Evolutionary conservation across 1,284 basidiomycete genomes (phyloP).

Genomic region (Leccinum insigne): DNA sequence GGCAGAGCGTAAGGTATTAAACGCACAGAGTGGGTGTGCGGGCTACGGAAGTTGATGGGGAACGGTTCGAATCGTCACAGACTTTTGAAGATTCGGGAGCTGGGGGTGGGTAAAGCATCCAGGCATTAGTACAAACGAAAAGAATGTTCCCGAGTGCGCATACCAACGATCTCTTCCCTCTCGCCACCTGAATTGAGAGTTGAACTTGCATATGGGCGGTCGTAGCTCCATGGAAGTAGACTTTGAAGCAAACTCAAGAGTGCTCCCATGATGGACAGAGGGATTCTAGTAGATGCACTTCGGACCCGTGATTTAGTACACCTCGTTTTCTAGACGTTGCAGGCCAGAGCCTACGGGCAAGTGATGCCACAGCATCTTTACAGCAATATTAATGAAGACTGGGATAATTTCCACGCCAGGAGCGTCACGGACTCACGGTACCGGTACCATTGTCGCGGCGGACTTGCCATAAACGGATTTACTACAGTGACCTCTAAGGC

Average conservation of each 20-base stretch:
- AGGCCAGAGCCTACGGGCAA: background rate
- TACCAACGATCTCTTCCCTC: background rate
- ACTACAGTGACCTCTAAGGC: too few relatives aligned
- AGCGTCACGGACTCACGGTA: too few relatives aligned
- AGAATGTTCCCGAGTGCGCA: background rate
- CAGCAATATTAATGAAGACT: background rate
- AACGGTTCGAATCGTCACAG: background rate
- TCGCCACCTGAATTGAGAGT: background rate
- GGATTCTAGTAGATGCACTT: background rate
- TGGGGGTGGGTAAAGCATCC: background rate
- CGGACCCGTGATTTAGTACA: background rate
- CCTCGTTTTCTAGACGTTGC: background rate
- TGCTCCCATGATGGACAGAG: background rate
- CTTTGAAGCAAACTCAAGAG: background rate
- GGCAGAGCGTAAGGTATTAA: background rate
- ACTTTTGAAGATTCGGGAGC: background rate
- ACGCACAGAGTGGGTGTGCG: background rate
- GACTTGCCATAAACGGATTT: background rate
- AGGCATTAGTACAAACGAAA: background rate
- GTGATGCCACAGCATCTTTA: background rate
- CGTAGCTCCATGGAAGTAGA: background rate
- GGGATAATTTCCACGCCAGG: background rate
- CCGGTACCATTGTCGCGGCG: too few relatives aligned
- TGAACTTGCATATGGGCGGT: too few relatives aligned
- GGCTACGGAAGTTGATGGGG: background rate